Percentiles rank a stretch among this genome's conserved stretches.
These are phyloP conservation scores for Carex myosuroides DNA, from an alignment of 176 grass and related monocot species.

Conservation along the genomic window DNA sequence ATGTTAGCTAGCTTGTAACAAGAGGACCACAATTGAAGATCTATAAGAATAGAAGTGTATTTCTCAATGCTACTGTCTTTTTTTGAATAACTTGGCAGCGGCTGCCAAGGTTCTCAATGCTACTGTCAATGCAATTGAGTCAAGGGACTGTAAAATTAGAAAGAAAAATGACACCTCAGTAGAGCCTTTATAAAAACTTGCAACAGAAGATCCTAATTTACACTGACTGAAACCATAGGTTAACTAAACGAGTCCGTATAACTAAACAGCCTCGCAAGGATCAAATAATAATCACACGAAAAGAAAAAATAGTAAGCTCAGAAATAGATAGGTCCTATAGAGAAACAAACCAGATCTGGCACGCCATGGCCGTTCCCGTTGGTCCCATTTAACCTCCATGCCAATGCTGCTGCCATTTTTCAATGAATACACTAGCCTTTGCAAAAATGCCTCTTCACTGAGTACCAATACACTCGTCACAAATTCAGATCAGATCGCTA, in stretches of 20 bases:
- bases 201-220: slow-evolving; percentile 3
- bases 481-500: slow-evolving; percentile 7
- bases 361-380: slow-evolving; percentile 56
- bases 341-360: slow-evolving; percentile 74
- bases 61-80: too few species aligned
- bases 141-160: background rate
- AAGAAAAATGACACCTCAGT: background rate
- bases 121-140: background rate
- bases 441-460: background rate
- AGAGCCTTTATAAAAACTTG: background rate
- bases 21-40: background rate
- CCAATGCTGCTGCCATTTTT: slow-evolving; percentile 64
- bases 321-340: slow-evolving; percentile 2
- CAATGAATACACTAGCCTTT: slow-evolving; percentile 9
- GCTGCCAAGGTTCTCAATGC: too few species aligned
- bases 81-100: too few species aligned
- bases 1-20: background rate
- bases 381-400: slow-evolving; percentile 75
- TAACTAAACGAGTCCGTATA: background rate
- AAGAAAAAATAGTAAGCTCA: slow-evolving; percentile 8
- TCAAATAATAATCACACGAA: background rate
- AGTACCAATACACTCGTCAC: too few species aligned
- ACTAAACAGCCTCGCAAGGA: slow-evolving; percentile 7
- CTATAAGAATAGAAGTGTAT: background rate
- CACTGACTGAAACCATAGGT: slow-evolving; percentile 2